These are phyloP conservation scores for Arachis monticola DNA, from an alignment of 331 rosid species.

Conservation along the genomic window DNA sequence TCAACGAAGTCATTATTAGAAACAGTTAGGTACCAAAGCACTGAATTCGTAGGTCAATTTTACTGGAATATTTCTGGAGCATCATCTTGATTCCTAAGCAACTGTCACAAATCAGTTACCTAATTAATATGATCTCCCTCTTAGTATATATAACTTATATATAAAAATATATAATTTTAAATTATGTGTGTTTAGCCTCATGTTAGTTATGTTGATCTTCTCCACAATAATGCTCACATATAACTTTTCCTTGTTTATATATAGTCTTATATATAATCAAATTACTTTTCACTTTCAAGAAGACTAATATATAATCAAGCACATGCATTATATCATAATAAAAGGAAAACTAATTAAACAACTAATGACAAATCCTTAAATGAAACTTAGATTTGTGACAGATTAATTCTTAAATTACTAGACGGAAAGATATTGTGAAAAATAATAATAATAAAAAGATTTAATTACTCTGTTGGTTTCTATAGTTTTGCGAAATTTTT, in stretches of 20 bases:
- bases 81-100: neutral
- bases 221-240: too few relatives aligned
- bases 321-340: neutral
- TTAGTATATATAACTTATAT: too few relatives aligned
- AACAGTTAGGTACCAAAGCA: neutral
- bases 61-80: neutral
- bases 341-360: neutral
- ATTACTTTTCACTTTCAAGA: neutral
- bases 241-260: neutral
- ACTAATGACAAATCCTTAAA: neutral
- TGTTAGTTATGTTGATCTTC: too few relatives aligned
- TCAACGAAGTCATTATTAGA: neutral
- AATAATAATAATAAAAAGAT: too few relatives aligned
- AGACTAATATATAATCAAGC: neutral
- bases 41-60: neutral
- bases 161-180: too few relatives aligned
- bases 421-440: too few relatives aligned
- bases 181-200: too few relatives aligned
- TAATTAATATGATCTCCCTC: too few relatives aligned
- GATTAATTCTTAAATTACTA: too few relatives aligned
- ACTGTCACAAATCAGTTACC: neutral
- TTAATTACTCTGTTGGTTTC: too few relatives aligned
- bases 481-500: too few relatives aligned
- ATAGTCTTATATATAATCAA: neutral
- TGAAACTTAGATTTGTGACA: too few relatives aligned